These are phyloP conservation scores for Candida neerlandica DNA, from an alignment of 1,139 yeast species.

Conservation along the genomic window DNA sequence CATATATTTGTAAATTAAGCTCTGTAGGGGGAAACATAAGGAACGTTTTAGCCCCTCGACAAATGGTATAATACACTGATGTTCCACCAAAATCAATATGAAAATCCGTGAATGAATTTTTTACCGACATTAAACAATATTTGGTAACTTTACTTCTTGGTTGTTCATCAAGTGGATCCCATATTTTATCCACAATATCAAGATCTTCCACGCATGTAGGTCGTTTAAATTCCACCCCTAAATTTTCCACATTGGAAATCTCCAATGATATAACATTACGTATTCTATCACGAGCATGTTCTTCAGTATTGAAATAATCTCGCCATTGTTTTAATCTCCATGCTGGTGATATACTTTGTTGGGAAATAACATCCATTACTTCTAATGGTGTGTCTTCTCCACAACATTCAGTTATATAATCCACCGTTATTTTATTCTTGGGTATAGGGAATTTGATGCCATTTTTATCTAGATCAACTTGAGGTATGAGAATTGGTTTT, in stretches of 20 bases:
- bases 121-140: conserved; percentile 85
- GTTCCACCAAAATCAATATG: conserved; percentile 94
- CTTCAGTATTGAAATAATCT: conserved; percentile 60
- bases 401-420: conserved; percentile 57
- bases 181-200: conserved; percentile 71
- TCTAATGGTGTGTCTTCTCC: conserved; percentile 71
- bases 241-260: conserved; percentile 55
- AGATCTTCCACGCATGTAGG: conserved; percentile 68
- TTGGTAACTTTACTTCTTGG: conserved; percentile 72
- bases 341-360: conserved; percentile 58
- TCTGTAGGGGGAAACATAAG: conserved; percentile 78
- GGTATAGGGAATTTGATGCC: conserved; percentile 43
- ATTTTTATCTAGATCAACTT: conserved; percentile 27
- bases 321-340: conserved; percentile 81
- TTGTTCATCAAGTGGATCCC: conserved; percentile 43
- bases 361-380: conserved; percentile 90
- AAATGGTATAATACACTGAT: conserved; percentile 82
- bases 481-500: conserved; percentile 37
- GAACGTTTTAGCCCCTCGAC: conserved; percentile 73
- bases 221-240: conserved; percentile 56
- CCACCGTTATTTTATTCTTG: conserved; percentile 49
- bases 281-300: conserved; percentile 58
- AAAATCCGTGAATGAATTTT: conserved; percentile 81
- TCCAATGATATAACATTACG: conserved; percentile 83
- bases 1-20: conserved; percentile 60